Percentiles rank a stretch among this genome's conserved stretches.
These are phyloP conservation scores for Pistacia vera DNA, from an alignment of 345 rosid genomes.

Conservation along the genomic window DNA sequence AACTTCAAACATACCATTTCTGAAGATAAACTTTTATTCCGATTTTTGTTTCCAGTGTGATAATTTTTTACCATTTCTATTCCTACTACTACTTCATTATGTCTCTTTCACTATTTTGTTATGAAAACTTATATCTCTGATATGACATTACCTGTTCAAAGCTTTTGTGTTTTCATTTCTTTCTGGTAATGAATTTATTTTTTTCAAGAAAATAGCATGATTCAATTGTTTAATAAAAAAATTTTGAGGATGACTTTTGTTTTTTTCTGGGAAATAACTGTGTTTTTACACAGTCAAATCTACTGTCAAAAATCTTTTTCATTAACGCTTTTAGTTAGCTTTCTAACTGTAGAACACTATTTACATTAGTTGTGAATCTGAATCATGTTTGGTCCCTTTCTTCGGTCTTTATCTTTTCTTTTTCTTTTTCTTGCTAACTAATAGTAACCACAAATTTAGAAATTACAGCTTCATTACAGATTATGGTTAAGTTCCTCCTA, in stretches of 20 bases:
- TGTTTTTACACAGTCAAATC: background rate
- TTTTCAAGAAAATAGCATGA: conserved; percentile 6
- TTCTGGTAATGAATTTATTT: background rate
- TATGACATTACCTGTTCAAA: background rate
- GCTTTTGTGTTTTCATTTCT: background rate
- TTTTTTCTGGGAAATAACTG: background rate
- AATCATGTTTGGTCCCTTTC: background rate
- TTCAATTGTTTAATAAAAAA: background rate
- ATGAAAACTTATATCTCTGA: background rate
- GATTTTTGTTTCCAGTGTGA: background rate
- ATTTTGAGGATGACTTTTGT: conserved; percentile 1
- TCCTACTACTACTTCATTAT: background rate
- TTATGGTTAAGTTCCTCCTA: no score
- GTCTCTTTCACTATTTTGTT: background rate
- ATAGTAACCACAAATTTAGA: background rate
- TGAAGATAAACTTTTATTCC: background rate
- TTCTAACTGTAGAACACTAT: background rate
- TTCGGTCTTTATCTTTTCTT: background rate
- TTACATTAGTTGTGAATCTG: background rate
- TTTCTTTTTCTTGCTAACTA: no score
- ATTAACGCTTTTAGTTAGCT: background rate
- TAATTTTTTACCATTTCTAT: background rate
- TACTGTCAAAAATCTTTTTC: background rate
- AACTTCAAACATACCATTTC: background rate
- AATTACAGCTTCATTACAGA: no score